A percentile compares a stretch with the other conserved stretches of the same genome.
phyloP scores from a whole-genome alignment of 129 eudicot species.

The Chrysanthemum seticuspe region DNA sequence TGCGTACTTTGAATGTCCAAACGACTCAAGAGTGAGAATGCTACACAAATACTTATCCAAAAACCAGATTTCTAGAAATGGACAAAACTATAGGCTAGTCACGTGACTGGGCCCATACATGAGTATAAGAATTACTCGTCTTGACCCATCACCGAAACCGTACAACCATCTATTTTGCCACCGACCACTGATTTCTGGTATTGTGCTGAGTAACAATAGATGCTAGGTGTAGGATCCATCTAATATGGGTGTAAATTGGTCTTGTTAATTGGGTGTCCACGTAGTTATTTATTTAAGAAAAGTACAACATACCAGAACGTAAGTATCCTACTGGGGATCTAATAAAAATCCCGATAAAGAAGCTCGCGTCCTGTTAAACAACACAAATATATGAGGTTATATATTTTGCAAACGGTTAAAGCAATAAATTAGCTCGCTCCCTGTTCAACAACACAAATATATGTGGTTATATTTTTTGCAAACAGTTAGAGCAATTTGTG shows the following conservation, averaged over 20 bases:
- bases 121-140: too few species aligned
- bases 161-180: too few species aligned
- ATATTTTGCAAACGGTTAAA: too few species aligned
- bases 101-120: too few species aligned
- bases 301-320: conserved; percentile 60
- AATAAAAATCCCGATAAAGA: conserved; percentile 80
- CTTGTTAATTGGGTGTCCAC: neutral
- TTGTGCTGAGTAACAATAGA: neutral
- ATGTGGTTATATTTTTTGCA: neutral
- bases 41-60: neutral
- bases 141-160: too few species aligned
- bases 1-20: neutral
- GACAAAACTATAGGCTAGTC: too few species aligned
- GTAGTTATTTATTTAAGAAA: neutral
- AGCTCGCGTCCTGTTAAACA: too few species aligned
- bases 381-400: too few species aligned
- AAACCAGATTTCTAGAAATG: neutral
- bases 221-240: neutral
- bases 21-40: neutral
- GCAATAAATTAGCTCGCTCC: conserved; percentile 42
- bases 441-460: conserved; percentile 38
- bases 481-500: neutral
- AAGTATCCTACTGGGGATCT: conserved; percentile 90
- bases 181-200: too few species aligned
- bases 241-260: too few species aligned